phyloP scores from a whole-genome alignment of 2,329 filamentous ascomycete species.

The Pseudogymnoascus sp. region DNA sequence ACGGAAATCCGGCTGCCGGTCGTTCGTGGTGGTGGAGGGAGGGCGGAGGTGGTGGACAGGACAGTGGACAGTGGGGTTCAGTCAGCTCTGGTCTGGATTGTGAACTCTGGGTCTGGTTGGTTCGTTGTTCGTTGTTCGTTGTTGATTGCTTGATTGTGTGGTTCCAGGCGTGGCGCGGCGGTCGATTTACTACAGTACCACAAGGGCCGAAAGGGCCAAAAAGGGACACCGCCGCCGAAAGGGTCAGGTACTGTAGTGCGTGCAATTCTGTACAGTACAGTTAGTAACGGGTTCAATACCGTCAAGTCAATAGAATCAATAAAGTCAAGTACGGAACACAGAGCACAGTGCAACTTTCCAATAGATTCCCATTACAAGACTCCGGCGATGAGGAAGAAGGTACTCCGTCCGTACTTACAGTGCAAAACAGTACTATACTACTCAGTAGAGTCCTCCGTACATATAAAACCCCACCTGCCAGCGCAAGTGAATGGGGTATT shows the following conservation, averaged over 20 bases:
- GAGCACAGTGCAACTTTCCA: background rate
- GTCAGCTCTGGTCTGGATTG: background rate
- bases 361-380: background rate
- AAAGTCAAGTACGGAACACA: background rate
- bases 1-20: conserved; percentile 2
- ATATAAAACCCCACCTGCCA: conserved; percentile 7
- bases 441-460: background rate
- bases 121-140: too few relatives aligned
- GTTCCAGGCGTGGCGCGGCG: background rate
- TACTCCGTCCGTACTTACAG: background rate
- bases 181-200: background rate
- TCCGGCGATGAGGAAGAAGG: background rate
- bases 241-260: background rate
- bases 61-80: background rate
- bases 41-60: too few relatives aligned
- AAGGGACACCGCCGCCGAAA: background rate
- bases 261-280: background rate
- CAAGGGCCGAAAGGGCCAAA: background rate
- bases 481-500: background rate
- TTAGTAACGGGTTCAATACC: background rate
- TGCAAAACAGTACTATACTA: background rate
- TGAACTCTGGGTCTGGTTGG: background rate
- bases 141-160: background rate
- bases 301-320: background rate
- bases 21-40: background rate